phyloP scores from a whole-genome alignment of 805 yeast genomes.

The Ogataea zsoltii region DNA sequence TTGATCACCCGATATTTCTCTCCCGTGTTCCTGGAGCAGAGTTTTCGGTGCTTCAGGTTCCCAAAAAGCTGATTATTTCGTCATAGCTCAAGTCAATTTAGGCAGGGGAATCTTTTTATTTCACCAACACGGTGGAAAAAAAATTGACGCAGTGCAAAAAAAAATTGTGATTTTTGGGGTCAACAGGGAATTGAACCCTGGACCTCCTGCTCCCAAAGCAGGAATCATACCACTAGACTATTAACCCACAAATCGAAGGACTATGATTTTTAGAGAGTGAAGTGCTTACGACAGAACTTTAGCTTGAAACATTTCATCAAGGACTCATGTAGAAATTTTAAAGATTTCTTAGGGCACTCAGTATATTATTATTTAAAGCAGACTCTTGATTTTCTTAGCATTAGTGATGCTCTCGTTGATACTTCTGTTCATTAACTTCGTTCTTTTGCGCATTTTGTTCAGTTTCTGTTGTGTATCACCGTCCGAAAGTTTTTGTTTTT shows the following conservation, averaged over 20 bases:
- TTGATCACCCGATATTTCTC: too few species aligned
- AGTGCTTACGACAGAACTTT: too few species aligned
- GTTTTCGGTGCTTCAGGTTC: too few species aligned
- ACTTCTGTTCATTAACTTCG: conserved; percentile 14
- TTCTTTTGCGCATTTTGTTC: conserved; percentile 16
- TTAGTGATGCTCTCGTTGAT: conserved; percentile 16
- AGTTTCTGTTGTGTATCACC: conserved; percentile 10
- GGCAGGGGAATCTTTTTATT: too few species aligned
- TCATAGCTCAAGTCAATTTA: too few species aligned
- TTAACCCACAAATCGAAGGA: conserved; percentile 16
- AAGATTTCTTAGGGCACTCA: too few species aligned
- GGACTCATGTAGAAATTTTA: too few species aligned
- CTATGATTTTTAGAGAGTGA: too few species aligned
- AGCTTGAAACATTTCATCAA: too few species aligned
- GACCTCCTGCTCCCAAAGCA: conserved; percentile 58
- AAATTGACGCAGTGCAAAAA: not conserved
- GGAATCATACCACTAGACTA: conserved; percentile 58
- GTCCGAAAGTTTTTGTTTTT: conserved; percentile 1
- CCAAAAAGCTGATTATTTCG: too few species aligned
- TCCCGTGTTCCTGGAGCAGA: too few species aligned
- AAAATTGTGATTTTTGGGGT: conserved; percentile 23
- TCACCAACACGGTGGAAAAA: not conserved
- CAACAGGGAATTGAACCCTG: conserved; percentile 52
- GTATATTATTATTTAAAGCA: not conserved
- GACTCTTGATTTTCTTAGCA: conserved; percentile 14